phyloP scores from a whole-genome alignment of 768 basidiomycete genomes.

The Boletus rubescentipes region DNA sequence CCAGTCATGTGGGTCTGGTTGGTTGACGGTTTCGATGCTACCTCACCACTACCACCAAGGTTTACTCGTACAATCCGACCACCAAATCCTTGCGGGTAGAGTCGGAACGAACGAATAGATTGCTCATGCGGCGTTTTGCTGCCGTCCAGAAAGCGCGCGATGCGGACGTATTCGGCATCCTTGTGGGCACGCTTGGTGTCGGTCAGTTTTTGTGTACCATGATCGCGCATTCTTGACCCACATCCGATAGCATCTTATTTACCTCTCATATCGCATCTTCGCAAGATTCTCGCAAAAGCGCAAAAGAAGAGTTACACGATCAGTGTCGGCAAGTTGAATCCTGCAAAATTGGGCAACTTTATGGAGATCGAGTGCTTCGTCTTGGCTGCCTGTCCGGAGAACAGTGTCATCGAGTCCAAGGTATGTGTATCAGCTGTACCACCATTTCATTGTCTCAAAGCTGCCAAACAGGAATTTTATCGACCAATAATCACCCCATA shows the following conservation, averaged over 20 bases:
- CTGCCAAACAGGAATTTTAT: constrained; percentile 70
- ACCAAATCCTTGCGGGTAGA: constrained; percentile 49
- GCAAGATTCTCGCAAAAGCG: constrained; percentile 58
- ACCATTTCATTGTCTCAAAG: neutral
- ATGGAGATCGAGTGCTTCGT: constrained; percentile 92
- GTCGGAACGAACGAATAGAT: constrained; percentile 68
- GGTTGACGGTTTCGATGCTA: neutral
- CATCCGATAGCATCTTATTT: constrained; percentile 69
- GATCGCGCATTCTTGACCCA: neutral
- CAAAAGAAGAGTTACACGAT: constrained; percentile 94
- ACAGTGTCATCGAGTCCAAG: constrained; percentile 76
- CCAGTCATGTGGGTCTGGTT: constrained; percentile 48
- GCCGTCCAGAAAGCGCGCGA: constrained; percentile 85
- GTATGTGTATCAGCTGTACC: constrained; percentile 28
- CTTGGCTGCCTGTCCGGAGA: constrained; percentile 92
- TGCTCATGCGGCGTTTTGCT: constrained; percentile 90
- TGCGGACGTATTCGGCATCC: constrained; percentile 92
- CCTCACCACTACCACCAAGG: constrained; percentile 29
- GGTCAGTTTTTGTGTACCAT: constrained; percentile 43
- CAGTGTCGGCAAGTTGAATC: constrained; percentile 92
- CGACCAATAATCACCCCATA: constrained; percentile 92
- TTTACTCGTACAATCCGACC: constrained; percentile 74
- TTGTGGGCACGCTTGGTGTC: constrained; percentile 92
- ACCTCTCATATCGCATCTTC: constrained; percentile 80
- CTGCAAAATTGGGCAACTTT: constrained; percentile 94